phyloP scores from a whole-genome alignment of 1,139 yeast species.

The Blastobotrys serpentis region DNA sequence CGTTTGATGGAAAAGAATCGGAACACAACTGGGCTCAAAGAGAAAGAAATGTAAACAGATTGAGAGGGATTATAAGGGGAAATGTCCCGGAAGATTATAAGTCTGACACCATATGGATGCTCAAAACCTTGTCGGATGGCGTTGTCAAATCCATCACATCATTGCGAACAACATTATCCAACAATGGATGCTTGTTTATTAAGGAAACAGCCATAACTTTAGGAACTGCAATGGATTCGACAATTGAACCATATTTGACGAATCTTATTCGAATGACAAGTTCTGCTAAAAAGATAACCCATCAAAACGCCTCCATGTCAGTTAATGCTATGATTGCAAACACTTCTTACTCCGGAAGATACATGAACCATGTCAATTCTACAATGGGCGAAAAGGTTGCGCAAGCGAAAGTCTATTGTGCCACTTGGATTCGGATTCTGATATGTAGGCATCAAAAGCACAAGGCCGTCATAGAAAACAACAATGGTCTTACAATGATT shows the following conservation, averaged over 20 bases:
- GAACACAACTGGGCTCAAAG: conserved; percentile 83
- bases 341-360: conserved; percentile 53
- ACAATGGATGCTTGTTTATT: conserved; percentile 73
- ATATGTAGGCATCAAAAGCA: conserved; percentile 48
- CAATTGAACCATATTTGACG: conserved; percentile 61
- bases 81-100: conserved; percentile 46
- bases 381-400: conserved; percentile 67
- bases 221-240: conserved; percentile 52
- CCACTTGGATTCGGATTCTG: conserved; percentile 67
- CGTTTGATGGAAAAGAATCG: conserved; percentile 77
- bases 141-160: conserved; percentile 69
- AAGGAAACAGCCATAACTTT: conserved; percentile 64
- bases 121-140: conserved; percentile 56
- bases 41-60: conserved; percentile 57
- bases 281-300: conserved; percentile 77
- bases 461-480: conserved; percentile 39
- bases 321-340: conserved; percentile 60
- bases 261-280: conserved; percentile 63
- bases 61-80: conserved; percentile 64
- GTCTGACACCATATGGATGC: conserved; percentile 44
- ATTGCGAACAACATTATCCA: conserved; percentile 77
- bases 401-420: conserved; percentile 67
- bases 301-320: conserved; percentile 69
- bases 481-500: conserved; percentile 47
- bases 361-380: conserved; percentile 51